Evolutionary conservation across 768 basidiomycete species (phyloP), one percentile per base, ranked within the genome.

Genomic region (Mycena olivaceomarginata): DNA sequence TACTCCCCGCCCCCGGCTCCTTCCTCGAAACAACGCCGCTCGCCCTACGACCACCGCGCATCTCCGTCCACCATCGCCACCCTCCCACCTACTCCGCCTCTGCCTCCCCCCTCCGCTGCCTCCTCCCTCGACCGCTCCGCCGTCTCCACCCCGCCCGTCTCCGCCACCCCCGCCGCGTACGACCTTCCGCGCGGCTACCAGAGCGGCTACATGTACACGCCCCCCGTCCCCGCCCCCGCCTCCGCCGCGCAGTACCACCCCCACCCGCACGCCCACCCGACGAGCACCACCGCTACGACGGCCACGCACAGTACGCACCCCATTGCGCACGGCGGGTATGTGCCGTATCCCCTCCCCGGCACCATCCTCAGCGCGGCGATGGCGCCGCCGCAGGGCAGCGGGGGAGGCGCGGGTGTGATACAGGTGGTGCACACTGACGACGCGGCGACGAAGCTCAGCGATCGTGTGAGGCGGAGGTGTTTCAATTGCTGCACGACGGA

Each of bases 401-500:
- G 62, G 25, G 62, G 53, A 25, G 37, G 53, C n/a, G 71, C 18
- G n/a, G 56, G 56, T 12, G 65, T 37, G 15, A 56, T 79, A 6
- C 70, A 69, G 63, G 84, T 93, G n/a, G n/a, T n/a, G n/a, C n/a
- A n/a, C n/a, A n/a, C n/a, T n/a, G n/a, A n/a, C n/a, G n/a, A n/a
- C n/a, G n/a, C n/a, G n/a, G n/a, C n/a, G n/a, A n/a, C n/a, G n/a
- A n/a, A n/a, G n/a, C n/a, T n/a, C n/a, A n/a, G 91, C 82, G 94
- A 95, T 82, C 89, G 94, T 51, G 93, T 96, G 68, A 90, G 95
- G 39, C 85, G 95, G 53, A 87, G 94, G 65, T 96, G 95, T 84
- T 96, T 94, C 90, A 96, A 96, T 83, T 96, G 95, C 84, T 93
- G 93, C 83, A 95, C 95, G 31, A 95, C 95, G 15, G 95, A 96